A percentile compares a stretch with the other conserved stretches of the same genome.
phyloP scores from a whole-genome alignment of 345 rosid species.

The Fremontodendron californicum region DNA sequence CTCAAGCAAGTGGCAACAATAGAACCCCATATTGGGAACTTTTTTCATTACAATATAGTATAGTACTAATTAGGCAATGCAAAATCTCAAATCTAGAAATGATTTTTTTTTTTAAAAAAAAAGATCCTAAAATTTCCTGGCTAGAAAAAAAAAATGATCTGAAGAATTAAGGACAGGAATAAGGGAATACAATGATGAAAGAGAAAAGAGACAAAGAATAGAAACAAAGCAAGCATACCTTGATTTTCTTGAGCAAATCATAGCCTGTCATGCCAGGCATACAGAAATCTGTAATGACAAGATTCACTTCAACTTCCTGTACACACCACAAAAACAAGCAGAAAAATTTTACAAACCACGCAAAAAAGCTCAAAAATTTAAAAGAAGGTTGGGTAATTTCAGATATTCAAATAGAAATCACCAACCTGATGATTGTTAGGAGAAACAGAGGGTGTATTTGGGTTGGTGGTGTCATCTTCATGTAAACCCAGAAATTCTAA shows the following conservation, averaged over 20 bases:
- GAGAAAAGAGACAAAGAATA: not conserved
- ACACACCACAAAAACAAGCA: not conserved
- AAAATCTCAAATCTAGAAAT: not conserved
- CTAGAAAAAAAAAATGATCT: not conserved
- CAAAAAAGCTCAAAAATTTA: not conserved
- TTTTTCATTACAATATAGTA: too few relatives aligned
- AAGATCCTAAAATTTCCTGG: not conserved
- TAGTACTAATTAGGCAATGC: not conserved
- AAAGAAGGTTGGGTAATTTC: not conserved
- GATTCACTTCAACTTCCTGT: slow-evolving; percentile 54
- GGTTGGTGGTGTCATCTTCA: slow-evolving; percentile 30
- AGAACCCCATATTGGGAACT: slow-evolving; percentile 4
- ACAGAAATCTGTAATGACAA: slow-evolving; percentile 67
- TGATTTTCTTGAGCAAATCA: slow-evolving; percentile 69
- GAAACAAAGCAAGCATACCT: slow-evolving; percentile 28
- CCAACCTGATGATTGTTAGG: slow-evolving; percentile 38
- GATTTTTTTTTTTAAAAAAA: not conserved
- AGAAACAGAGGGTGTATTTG: slow-evolving; percentile 22
- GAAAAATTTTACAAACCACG: slow-evolving; percentile 6
- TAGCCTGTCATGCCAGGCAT: slow-evolving; percentile 85
- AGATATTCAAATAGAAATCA: not conserved
- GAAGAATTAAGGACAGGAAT: not conserved
- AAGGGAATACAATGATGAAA: slow-evolving; percentile 19
- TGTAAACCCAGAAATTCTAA: slow-evolving; percentile 56
- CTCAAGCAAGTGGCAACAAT: slow-evolving; percentile 20